Base-by-base conservation (phyloP, 352 stramenopile genomes). In the Phytophthora podocarpi region DNA sequence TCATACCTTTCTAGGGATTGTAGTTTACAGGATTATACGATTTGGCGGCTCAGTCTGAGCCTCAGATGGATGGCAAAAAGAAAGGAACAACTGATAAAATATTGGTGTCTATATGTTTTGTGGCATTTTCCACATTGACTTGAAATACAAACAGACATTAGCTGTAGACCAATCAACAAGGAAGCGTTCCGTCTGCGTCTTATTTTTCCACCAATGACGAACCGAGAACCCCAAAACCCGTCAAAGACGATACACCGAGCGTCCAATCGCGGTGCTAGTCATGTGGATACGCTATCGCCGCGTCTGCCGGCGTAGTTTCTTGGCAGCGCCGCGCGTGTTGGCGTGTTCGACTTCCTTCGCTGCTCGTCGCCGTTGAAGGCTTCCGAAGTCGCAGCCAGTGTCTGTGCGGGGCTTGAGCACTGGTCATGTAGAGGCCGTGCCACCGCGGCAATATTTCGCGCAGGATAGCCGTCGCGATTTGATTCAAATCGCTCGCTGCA, bases 141-240 rank as follows among this genome's bases (percentile, higher is more conserved):
- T 59, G 52, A 53, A 60, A 52, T 51, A 48, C 24, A 35, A 56
- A 11, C 51, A 9, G 5, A 59, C 51, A 39, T 26, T 20, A 28
- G 12, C 26, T 51, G 35, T 57, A 35, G 49, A 37, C 35, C 49
- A n/a, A n/a, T n/a, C n/a, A n/a, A 58, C 49, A 27, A n/a, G n/a
- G 35, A 41, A 23, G n/a, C 24, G 51, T 5, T 46, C 48, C 57
- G 24, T 40, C 57, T 65, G 31, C 11, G 10, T n/a, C 36, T 21
- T 46, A 39, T 24, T 24, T 67, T 63, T 63, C 49, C 20, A 36
- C 59, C 50, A 67, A 67, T 67, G 51, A 63, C 51, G 51, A 67
- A 55, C 58, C 23, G 26, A 32, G 23, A 9, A 12, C 4, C 20
- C 10, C 5, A n/a, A n/a, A n/a, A n/a, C 32, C 16, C 15, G 20